Percentiles rank a stretch among this genome's conserved stretches.
phyloP scores from a whole-genome alignment of 1,139 yeast genomes.

The Groenewaldozyma auringiensis region DNA sequence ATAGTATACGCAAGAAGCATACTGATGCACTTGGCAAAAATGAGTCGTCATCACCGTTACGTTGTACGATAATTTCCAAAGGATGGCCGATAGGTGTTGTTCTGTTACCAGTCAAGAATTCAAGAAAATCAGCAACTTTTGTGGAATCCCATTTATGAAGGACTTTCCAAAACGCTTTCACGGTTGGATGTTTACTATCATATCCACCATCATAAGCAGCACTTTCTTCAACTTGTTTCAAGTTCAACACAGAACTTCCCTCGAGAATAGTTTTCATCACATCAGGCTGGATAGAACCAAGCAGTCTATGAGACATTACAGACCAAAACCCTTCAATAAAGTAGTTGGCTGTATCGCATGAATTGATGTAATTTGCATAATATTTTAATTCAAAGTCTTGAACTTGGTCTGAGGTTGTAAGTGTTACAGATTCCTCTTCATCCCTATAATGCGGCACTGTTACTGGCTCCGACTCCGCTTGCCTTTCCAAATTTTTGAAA shows the following conservation, averaged over 20 bases:
- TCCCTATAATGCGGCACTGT: not conserved
- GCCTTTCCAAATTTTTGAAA: too few relatives aligned
- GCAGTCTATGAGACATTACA: slow-evolving; percentile 12
- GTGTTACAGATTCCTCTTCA: not conserved
- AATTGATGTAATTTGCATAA: not conserved
- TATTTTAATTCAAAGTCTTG: not conserved
- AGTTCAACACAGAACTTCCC: slow-evolving; percentile 16
- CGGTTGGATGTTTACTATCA: slow-evolving; percentile 14
- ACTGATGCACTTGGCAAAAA: slow-evolving; percentile 25
- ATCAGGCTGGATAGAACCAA: slow-evolving; percentile 10
- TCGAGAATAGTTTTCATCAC: slow-evolving; percentile 21
- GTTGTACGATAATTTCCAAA: slow-evolving; percentile 18
- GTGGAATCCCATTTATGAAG: slow-evolving; percentile 16
- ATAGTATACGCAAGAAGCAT: slow-evolving; percentile 22
- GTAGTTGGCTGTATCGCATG: not conserved
- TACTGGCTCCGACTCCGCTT: not conserved
- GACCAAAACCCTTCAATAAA: slow-evolving; percentile 17
- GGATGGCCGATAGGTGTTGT: slow-evolving; percentile 23
- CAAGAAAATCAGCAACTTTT: slow-evolving; percentile 18
- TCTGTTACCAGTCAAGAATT: slow-evolving; percentile 27
- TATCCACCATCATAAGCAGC: slow-evolving; percentile 18
- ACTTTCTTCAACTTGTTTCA: slow-evolving; percentile 12
- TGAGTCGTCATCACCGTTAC: slow-evolving; percentile 18
- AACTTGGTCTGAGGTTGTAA: not conserved
- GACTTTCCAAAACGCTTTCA: slow-evolving; percentile 19